Percentiles rank a stretch among this genome's conserved stretches.
These are phyloP conservation scores for Calycina marina DNA, from an alignment of 2,329 filamentous ascomycete genomes.

Conservation along the genomic window DNA sequence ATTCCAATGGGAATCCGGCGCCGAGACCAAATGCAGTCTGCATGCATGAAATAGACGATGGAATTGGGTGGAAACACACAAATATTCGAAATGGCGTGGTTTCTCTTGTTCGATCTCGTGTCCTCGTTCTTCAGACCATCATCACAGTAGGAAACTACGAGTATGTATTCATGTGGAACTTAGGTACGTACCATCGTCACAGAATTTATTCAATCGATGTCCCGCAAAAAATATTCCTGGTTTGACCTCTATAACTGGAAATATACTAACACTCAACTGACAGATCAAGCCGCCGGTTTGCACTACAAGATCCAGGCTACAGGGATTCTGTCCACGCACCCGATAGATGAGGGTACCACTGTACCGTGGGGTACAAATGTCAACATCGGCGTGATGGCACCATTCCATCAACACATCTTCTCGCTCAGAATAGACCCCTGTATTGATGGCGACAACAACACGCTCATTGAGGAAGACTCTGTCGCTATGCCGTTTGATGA, in stretches of 20 bases:
- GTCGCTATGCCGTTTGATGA: slow-evolving; percentile 29
- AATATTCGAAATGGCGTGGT: slow-evolving; percentile 41
- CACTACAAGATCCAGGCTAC: slow-evolving; percentile 49
- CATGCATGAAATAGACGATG: slow-evolving; percentile 53
- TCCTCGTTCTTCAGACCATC: slow-evolving; percentile 16
- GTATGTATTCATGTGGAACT: slow-evolving; percentile 48
- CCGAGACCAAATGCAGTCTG: slow-evolving; percentile 46
- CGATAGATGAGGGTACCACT: slow-evolving; percentile 37
- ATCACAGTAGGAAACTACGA: slow-evolving; percentile 55
- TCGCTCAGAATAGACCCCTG: slow-evolving; percentile 38
- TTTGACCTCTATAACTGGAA: no score
- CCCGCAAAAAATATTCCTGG: no score
- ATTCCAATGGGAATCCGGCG: slow-evolving; percentile 38
- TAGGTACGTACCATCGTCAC: no score
- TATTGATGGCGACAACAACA: slow-evolving; percentile 39
- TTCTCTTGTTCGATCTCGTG: slow-evolving; percentile 11
- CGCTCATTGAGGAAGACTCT: slow-evolving; percentile 38
- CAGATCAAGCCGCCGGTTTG: slow-evolving; percentile 46
- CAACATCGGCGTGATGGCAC: slow-evolving; percentile 40
- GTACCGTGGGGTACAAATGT: slow-evolving; percentile 45
- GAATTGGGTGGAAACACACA: slow-evolving; percentile 56
- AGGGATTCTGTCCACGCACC: slow-evolving; percentile 41
- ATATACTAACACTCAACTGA: no score
- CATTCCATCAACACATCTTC: slow-evolving; percentile 47
- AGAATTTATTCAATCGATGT: no score